Base-by-base conservation (phyloP, 495 filamentous ascomycete genomes). In the Aspergillus conjunctus region DNA sequence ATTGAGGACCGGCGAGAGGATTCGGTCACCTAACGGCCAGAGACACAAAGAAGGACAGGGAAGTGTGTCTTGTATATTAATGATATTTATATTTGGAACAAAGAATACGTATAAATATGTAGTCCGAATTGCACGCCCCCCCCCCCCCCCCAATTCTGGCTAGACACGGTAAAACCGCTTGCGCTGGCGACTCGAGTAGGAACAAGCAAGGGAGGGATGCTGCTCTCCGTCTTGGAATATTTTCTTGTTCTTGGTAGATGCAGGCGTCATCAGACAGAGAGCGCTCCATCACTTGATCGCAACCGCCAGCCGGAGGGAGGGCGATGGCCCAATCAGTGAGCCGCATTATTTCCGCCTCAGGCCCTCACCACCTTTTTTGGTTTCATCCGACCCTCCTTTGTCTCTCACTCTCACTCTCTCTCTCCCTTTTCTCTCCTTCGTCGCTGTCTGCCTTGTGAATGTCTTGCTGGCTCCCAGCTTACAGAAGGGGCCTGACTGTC, bases 401-500 rank as follows among this genome's bases (percentile, higher is more conserved):
- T 46, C 50, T 54, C 43, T 26, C 26, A 26, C 60, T 48, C 56
- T 56, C 21, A 22, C 54, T 58, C 53, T 50, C 43, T 2, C 26
- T 5, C 57, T 41, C 30, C 41, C 45, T 32, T 45, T 46, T 52
- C 58, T 70, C 52, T 58, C 43, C 32, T 55, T 22, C 43, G 30
- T 45, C 30, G 30, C 45, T 48, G 22, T 57, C 37, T 61, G 18
- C 31, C 39, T 60, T 55, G 69, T 75, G 72, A 64, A 75, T 75
- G 72, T 70, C 64, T 67, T 61, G 57, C 67, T 69, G 66, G 64
- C 56, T 64, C 20, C 53, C 26, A 55, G 45, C 49, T 46, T 70
- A 64, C 66, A 70, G 66, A 75, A 73, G 67, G 70, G 66, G 68
- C 66, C 57, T 69, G 33, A 63, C 63, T 61, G 67, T 70, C 56